These are phyloP conservation scores for Saccharum spontaneum DNA, from an alignment of 176 grass and related monocot species.

Conservation along the genomic window DNA sequence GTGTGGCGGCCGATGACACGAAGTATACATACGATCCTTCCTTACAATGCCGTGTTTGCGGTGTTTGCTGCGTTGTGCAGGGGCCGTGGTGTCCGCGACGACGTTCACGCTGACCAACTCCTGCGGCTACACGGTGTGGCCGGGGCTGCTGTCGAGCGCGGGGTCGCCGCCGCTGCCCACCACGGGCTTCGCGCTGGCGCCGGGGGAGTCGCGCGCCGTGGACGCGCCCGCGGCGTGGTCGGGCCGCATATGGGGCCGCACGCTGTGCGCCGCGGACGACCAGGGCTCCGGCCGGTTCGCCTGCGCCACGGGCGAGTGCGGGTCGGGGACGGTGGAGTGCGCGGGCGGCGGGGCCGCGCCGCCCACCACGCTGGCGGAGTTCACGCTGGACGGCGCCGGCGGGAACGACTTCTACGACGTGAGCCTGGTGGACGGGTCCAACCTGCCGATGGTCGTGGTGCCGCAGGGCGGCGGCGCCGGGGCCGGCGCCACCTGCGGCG, in stretches of 20 bases:
- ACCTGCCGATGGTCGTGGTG: constrained; percentile 61
- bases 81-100: constrained; percentile 29
- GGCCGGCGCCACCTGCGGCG: constrained; percentile 24
- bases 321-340: constrained; percentile 47
- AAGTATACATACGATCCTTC: neutral
- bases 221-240: constrained; percentile 53
- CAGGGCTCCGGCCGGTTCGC: constrained; percentile 21
- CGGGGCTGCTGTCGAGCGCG: constrained; percentile 54
- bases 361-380: constrained; percentile 54
- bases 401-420: constrained; percentile 87
- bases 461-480: constrained; percentile 38
- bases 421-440: constrained; percentile 84
- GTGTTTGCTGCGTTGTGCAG: neutral
- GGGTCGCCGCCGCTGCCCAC: constrained; percentile 47
- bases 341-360: constrained; percentile 35
- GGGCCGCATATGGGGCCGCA: constrained; percentile 64
- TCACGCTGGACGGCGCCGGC: constrained; percentile 53
- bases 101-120: constrained; percentile 69
- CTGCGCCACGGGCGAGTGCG: constrained; percentile 60
- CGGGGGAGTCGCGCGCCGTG: constrained; percentile 47
- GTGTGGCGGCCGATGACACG: neutral
- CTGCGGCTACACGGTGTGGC: constrained; percentile 69
- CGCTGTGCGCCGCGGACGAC: constrained; percentile 35
- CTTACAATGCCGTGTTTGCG: neutral
- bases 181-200: constrained; percentile 57